Evolutionary conservation across 83 land plant genomes (phyloP).

Genomic region (Picea abies): DNA sequence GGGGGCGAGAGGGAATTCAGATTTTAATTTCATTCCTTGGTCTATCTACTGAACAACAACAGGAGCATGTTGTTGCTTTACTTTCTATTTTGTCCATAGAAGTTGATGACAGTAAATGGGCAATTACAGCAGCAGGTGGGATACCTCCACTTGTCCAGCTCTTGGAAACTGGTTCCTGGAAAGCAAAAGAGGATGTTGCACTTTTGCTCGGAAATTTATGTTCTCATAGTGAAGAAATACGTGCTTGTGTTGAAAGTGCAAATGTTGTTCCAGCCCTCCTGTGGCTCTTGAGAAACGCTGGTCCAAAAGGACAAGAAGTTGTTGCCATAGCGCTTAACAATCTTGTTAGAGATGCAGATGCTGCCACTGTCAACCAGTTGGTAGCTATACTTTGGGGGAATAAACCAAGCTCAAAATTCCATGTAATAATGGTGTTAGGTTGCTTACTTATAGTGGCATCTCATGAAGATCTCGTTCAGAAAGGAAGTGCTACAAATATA

Average conservation of each 20-base stretch:
- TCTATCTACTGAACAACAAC: constrained; percentile 77
- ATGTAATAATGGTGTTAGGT: constrained; percentile 58
- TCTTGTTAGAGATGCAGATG: constrained; percentile 69
- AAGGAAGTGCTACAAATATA: constrained; percentile 60
- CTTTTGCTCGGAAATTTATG: constrained; percentile 15
- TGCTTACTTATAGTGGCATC: constrained; percentile 68
- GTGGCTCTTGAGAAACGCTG: constrained; percentile 79
- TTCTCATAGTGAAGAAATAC: neutral
- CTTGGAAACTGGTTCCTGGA: too few relatives aligned
- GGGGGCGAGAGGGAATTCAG: constrained; percentile 77
- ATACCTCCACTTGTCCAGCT: constrained; percentile 27
- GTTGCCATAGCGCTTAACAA: constrained; percentile 66
- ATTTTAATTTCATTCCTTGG: constrained; percentile 81
- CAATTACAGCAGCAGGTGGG: constrained; percentile 89
- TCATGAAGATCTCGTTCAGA: constrained; percentile 47
- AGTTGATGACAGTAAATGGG: constrained; percentile 86
- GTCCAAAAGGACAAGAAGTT: constrained; percentile 66
- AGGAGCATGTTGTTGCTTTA: constrained; percentile 76
- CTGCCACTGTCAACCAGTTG: constrained; percentile 71
- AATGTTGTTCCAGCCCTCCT: constrained; percentile 75
- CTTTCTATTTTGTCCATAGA: constrained; percentile 60
- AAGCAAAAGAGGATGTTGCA: too few relatives aligned
- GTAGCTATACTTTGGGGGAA: constrained; percentile 65
- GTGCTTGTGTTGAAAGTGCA: constrained; percentile 93
- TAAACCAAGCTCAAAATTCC: constrained; percentile 51